Percentiles rank a stretch among this genome's conserved stretches.
phyloP scores from a whole-genome alignment of 164 flowering plant species.

The Litsea cubeba region DNA sequence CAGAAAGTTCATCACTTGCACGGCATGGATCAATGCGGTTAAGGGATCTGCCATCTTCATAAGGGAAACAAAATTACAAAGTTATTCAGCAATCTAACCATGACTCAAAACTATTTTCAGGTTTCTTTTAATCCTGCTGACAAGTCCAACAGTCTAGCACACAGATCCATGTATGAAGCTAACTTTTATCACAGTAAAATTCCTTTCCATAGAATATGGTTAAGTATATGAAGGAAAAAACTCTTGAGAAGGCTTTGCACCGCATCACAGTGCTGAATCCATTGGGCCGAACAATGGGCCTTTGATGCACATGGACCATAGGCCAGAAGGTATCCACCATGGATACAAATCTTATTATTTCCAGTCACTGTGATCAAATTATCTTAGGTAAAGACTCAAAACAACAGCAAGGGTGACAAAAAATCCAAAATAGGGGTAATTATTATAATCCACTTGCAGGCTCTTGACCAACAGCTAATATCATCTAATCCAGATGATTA shows the following conservation, averaged over 20 bases:
- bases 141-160: too few relatives aligned
- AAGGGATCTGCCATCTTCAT: conserved; percentile 38
- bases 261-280: too few relatives aligned
- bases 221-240: too few relatives aligned
- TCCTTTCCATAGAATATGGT: too few relatives aligned
- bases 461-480: neutral
- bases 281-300: too few relatives aligned
- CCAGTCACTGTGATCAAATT: neutral
- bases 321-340: neutral
- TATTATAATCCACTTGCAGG: neutral
- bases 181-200: too few relatives aligned
- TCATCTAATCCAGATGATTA: neutral
- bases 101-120: too few relatives aligned
- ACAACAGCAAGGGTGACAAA: neutral
- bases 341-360: neutral
- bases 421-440: neutral
- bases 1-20: conserved; percentile 36
- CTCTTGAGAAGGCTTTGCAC: too few relatives aligned
- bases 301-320: too few relatives aligned
- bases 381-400: neutral
- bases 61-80: neutral
- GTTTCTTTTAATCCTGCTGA: too few relatives aligned
- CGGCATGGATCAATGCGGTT: conserved; percentile 35
- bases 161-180: too few relatives aligned
- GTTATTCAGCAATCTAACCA: neutral